phyloP scores from a whole-genome alignment of 2,329 filamentous ascomycete species.

The Verticillium nubilum region DNA sequence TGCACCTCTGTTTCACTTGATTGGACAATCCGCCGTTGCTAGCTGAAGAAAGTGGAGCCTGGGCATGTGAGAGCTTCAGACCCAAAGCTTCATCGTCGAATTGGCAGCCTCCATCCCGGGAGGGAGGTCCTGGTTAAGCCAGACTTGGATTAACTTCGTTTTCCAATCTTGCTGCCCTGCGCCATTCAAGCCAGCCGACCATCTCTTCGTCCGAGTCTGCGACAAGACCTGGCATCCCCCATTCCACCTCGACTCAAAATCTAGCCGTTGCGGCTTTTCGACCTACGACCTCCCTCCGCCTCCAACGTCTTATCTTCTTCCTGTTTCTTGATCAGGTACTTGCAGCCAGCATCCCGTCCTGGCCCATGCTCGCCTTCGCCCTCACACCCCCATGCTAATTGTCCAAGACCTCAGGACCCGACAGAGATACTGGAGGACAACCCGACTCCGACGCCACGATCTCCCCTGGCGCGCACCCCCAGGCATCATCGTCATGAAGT shows the following conservation, averaged over 20 bases:
- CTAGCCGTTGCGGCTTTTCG: not conserved
- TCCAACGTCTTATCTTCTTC: not conserved
- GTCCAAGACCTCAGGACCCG: conserved; percentile 42
- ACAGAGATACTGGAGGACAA: conserved; percentile 34
- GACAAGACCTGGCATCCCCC: not conserved
- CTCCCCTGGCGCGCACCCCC: conserved; percentile 33
- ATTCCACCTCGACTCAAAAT: not conserved
- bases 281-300: not conserved
- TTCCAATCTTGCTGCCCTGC: not conserved
- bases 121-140: not conserved
- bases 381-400: conserved; percentile 39
- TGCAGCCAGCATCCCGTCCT: not conserved
- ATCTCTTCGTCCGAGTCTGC: not conserved
- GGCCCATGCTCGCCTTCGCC: not conserved
- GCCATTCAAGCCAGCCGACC: not conserved
- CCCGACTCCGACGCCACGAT: conserved; percentile 13
- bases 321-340: not conserved
- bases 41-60: not conserved
- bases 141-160: not conserved
- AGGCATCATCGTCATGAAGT: conserved; percentile 65
- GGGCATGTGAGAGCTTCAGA: not conserved
- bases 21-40: not conserved
- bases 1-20: not conserved
- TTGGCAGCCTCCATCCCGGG: not conserved
- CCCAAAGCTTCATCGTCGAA: not conserved